Evolutionary conservation across 2,329 filamentous ascomycete species (phyloP).

Genomic region (Penicillium sp.): DNA sequence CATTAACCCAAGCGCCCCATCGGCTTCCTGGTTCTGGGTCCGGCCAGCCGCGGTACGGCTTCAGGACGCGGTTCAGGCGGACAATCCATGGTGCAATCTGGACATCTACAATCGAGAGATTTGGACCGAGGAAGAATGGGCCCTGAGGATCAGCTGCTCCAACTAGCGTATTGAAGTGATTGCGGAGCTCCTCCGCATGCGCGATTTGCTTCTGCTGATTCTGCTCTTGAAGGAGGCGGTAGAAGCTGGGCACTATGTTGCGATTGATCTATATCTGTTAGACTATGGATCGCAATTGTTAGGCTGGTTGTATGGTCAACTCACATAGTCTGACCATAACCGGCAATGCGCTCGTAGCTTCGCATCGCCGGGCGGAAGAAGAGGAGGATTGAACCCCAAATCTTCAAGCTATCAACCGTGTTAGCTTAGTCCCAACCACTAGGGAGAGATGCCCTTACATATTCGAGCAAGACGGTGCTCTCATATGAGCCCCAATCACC

Average conservation of each 20-base stretch:
- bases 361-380: constrained; percentile 69
- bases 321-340: constrained; percentile 79
- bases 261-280: constrained; percentile 67
- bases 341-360: constrained; percentile 74
- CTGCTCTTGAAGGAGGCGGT: constrained; percentile 71
- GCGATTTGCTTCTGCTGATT: constrained; percentile 63
- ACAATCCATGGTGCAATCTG: constrained; percentile 78
- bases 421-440: background rate
- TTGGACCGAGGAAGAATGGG: constrained; percentile 69
- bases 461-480: constrained; percentile 83
- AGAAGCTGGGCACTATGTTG: constrained; percentile 76
- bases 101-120: constrained; percentile 71
- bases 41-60: constrained; percentile 69
- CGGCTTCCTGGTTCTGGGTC: constrained; percentile 66
- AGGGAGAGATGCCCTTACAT: constrained; percentile 56
- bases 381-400: constrained; percentile 60
- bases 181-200: constrained; percentile 65
- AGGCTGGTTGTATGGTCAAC: constrained; percentile 30
- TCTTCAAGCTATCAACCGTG: constrained; percentile 70
- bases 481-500: constrained; percentile 84
- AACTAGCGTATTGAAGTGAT: constrained; percentile 67
- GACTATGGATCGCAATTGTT: constrained; percentile 19
- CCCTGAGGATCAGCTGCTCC: constrained; percentile 63
- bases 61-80: constrained; percentile 68
- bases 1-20: constrained; percentile 72